Percentiles rank a stretch among this genome's conserved stretches.
Conservation (phyloP, 305 asterid species). For the Fraxinus sp. region DNA sequence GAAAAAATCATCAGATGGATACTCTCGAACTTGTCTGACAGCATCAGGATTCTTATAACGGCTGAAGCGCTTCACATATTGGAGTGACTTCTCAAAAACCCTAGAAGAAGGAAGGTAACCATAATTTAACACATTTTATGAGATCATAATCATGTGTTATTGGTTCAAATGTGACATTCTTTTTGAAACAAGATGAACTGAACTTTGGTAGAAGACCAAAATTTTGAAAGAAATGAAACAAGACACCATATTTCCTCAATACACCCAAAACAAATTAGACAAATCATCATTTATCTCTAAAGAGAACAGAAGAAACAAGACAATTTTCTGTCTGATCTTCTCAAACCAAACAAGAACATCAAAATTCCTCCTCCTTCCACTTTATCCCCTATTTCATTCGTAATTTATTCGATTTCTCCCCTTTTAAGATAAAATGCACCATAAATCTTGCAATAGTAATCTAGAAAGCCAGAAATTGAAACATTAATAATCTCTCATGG, state of each 20-base stretch:
- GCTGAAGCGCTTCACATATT: constrained; percentile 97
- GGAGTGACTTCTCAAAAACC: constrained; percentile 96
- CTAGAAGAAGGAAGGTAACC: constrained; percentile 39
- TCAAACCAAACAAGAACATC: not conserved
- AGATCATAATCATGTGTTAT: not conserved
- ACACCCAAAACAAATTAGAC: not conserved
- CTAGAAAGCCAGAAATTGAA: not conserved
- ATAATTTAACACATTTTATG: constrained; percentile 19
- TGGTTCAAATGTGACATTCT: not conserved
- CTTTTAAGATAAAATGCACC: not conserved
- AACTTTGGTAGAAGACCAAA: not conserved
- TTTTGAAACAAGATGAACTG: not conserved
- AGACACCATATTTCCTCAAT: not conserved
- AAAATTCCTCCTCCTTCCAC: not conserved
- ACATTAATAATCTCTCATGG: not conserved
- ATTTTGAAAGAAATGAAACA: not conserved
- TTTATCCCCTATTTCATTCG: not conserved
- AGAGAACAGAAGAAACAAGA: not conserved
- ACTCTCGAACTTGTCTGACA: constrained; percentile 98
- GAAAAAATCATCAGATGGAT: constrained; percentile 45
- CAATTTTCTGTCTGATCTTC: not conserved
- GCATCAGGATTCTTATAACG: constrained; percentile 95
- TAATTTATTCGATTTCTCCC: not conserved
- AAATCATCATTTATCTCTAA: not conserved
- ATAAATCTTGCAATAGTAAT: not conserved